These are phyloP conservation scores for Boletus pseudo-olivaceus DNA, from an alignment of 768 basidiomycete species.

Conservation along the genomic window DNA sequence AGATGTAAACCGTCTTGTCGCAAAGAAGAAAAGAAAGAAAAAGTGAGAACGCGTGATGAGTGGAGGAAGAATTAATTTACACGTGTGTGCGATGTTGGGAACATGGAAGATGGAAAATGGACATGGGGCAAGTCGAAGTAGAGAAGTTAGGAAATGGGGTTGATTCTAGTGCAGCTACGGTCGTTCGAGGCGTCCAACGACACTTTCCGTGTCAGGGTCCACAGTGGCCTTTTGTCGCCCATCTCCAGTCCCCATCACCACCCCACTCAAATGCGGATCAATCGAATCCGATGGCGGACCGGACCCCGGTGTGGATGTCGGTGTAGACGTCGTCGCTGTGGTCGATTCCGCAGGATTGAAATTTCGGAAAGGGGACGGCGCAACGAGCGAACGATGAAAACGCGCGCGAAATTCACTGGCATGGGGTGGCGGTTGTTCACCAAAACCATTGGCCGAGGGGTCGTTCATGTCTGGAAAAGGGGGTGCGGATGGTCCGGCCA, in stretches of 20 bases:
- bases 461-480: conserved; percentile 35
- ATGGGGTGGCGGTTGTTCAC: conserved; percentile 30
- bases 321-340: conserved; percentile 32
- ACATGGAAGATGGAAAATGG: not conserved
- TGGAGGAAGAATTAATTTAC: conserved; percentile 11
- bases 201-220: conserved; percentile 28
- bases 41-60: not conserved
- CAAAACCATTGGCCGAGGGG: conserved; percentile 25
- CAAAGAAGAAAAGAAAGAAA: not conserved
- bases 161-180: conserved; percentile 4
- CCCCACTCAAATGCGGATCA: conserved; percentile 30
- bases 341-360: conserved; percentile 29
- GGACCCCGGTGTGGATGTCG: conserved; percentile 34
- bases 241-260: conserved; percentile 24
- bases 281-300: conserved; percentile 33
- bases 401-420: conserved; percentile 61
- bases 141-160: not conserved
- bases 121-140: not conserved
- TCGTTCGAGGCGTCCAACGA: conserved; percentile 20
- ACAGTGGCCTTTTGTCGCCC: conserved; percentile 21
- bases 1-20: not conserved
- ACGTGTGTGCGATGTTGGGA: conserved; percentile 8
- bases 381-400: conserved; percentile 58
- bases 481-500: conserved; percentile 25
- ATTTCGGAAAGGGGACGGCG: conserved; percentile 56